These are phyloP conservation scores for Rheum nobile DNA, from an alignment of 148 eudicot genomes.

Conservation along the genomic window DNA sequence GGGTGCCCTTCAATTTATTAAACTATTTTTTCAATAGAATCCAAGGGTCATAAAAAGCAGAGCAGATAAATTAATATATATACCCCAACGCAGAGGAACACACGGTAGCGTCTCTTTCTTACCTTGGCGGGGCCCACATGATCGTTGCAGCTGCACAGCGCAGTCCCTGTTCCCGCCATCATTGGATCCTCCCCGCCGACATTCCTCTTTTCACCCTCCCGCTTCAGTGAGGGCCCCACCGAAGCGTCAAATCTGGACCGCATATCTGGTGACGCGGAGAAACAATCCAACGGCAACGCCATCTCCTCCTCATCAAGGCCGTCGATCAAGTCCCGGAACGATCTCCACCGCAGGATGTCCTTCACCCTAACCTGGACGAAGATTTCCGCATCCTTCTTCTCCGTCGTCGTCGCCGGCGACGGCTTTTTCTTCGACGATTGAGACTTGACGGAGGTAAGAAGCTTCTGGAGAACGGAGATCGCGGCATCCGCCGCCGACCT, in stretches of 20 bases:
- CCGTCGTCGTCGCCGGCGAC: not conserved
- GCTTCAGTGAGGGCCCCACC: not conserved
- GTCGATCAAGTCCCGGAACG: constrained; percentile 5
- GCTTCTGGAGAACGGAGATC: constrained; percentile 20
- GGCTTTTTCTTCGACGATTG: not conserved
- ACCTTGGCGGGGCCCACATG: not conserved
- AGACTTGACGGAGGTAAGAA: constrained; percentile 13
- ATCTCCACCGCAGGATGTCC: constrained; percentile 4
- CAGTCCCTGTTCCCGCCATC: not conserved
- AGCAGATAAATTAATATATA: not conserved
- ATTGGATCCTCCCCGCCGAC: not conserved
- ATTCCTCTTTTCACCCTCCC: not conserved
- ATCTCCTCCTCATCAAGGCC: not conserved
- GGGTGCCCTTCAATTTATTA: not conserved
- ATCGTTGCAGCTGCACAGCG: not conserved
- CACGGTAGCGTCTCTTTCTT: not conserved
- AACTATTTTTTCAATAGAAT: no score
- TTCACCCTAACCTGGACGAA: not conserved
- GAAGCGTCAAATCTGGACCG: not conserved
- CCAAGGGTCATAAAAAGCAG: not conserved
- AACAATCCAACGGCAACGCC: not conserved
- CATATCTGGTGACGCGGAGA: not conserved
- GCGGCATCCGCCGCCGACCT: constrained; percentile 20
- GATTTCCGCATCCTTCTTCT: not conserved
- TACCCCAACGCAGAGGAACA: no score